Percentiles rank a stretch among this genome's conserved stretches.
phyloP scores from a whole-genome alignment of 176 grass and related monocot species.

The Dactylis glomerata region DNA sequence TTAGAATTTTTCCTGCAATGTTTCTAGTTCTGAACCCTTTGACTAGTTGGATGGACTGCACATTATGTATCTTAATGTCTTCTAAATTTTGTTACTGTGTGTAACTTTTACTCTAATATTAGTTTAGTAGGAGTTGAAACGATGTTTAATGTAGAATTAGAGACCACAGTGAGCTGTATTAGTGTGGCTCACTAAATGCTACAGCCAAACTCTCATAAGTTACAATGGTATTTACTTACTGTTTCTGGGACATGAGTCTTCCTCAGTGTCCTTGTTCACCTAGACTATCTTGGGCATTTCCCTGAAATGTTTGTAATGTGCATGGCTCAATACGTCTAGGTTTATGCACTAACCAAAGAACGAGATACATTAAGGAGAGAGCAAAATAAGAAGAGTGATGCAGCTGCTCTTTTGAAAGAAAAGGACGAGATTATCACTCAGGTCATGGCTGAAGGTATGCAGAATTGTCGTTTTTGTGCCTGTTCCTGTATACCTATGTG shows the following conservation, averaged over 20 bases:
- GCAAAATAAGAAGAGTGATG: constrained; percentile 96
- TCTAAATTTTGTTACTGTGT: neutral
- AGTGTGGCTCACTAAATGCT: neutral
- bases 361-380: constrained; percentile 97
- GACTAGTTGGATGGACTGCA: neutral
- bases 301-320: constrained; percentile 8
- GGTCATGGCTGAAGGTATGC: constrained; percentile 99
- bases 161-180: constrained; percentile 7
- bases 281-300: neutral
- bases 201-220: neutral
- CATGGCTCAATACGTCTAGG: constrained; percentile 49
- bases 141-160: neutral
- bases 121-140: neutral
- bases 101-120: neutral
- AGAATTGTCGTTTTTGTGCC: neutral
- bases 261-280: neutral
- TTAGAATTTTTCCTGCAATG: neutral
- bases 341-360: constrained; percentile 91
- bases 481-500: constrained; percentile 23
- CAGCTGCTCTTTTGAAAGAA: constrained; percentile 99
- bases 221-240: neutral
- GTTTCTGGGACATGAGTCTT: neutral
- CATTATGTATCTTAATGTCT: neutral
- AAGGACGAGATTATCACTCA: constrained; percentile 99
- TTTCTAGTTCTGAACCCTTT: neutral